Evolutionary conservation across 495 filamentous ascomycete species (phyloP).

Genomic region (Articulospora tetracladia): DNA sequence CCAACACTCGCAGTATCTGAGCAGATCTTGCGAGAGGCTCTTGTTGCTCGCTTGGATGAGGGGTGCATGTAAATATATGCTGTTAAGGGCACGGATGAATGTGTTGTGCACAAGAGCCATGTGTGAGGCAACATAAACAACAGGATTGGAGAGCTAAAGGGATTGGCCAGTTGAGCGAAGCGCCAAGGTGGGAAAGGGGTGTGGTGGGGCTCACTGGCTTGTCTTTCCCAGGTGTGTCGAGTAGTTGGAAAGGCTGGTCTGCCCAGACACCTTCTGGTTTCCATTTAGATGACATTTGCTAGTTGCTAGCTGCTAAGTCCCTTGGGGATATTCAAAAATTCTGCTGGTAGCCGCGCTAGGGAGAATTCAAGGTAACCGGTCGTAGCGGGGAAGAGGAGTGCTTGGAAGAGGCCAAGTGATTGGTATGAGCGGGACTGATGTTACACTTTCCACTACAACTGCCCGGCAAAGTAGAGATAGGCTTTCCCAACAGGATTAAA

Average conservation of each 20-base stretch:
- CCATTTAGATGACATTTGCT: not conserved
- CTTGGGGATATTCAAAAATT: too few species aligned
- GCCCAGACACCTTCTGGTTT: slow-evolving; percentile 1
- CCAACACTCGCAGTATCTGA: slow-evolving; percentile 3
- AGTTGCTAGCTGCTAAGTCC: not conserved
- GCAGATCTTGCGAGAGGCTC: not conserved
- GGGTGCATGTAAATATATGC: slow-evolving; percentile 45
- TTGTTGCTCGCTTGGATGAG: slow-evolving; percentile 17
- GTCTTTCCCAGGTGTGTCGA: slow-evolving; percentile 1
- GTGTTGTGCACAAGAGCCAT: slow-evolving; percentile 45
- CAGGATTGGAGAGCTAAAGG: not conserved
- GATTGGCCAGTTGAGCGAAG: not conserved
- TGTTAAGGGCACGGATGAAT: slow-evolving; percentile 42
- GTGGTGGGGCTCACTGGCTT: not conserved
- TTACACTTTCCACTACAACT: too few species aligned
- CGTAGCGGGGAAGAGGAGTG: too few species aligned
- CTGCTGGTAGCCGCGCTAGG: too few species aligned
- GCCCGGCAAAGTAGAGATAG: too few species aligned
- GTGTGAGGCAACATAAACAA: slow-evolving; percentile 27
- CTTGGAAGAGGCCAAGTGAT: too few species aligned
- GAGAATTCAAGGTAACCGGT: too few species aligned
- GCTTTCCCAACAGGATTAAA: too few species aligned
- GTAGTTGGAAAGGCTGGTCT: not conserved
- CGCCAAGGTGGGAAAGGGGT: not conserved
- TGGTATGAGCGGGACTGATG: too few species aligned